Conservation (phyloP, 139 green algal genomes). For the Desmodesmus armatus region DNA sequence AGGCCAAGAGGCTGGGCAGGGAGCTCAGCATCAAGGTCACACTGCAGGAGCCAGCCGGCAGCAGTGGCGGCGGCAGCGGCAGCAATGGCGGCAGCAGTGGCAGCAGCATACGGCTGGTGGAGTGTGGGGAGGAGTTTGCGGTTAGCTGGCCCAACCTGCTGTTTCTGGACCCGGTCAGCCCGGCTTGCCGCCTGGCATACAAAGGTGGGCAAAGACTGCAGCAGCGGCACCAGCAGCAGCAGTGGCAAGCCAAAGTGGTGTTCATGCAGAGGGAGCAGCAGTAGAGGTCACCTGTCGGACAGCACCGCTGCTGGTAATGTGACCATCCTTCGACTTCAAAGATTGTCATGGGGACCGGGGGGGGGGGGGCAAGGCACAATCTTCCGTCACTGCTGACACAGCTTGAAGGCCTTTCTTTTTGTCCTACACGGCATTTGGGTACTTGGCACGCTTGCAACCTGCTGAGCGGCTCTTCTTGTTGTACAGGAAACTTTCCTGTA, state of each 20-base stretch:
- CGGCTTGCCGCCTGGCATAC: slow-evolving; percentile 24
- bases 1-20: slow-evolving; percentile 48
- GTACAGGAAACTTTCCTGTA: too few species aligned
- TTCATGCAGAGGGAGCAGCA: too few species aligned
- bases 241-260: too few species aligned
- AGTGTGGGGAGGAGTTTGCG: neutral
- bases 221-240: neutral
- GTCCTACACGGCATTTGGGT: too few species aligned
- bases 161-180: slow-evolving; percentile 22
- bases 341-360: too few species aligned
- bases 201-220: slow-evolving; percentile 28
- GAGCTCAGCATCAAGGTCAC: slow-evolving; percentile 50
- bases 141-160: slow-evolving; percentile 25
- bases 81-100: neutral
- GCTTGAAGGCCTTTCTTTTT: too few species aligned
- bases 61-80: neutral
- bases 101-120: slow-evolving; percentile 29
- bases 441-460: too few species aligned
- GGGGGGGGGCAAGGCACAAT: too few species aligned
- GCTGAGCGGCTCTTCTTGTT: too few species aligned
- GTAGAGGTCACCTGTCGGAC: neutral
- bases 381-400: too few species aligned
- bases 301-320: too few species aligned
- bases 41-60: neutral
- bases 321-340: too few species aligned